phyloP scores from a whole-genome alignment of 306 rosid species.

The Ammopiptanthus mongolicus region DNA sequence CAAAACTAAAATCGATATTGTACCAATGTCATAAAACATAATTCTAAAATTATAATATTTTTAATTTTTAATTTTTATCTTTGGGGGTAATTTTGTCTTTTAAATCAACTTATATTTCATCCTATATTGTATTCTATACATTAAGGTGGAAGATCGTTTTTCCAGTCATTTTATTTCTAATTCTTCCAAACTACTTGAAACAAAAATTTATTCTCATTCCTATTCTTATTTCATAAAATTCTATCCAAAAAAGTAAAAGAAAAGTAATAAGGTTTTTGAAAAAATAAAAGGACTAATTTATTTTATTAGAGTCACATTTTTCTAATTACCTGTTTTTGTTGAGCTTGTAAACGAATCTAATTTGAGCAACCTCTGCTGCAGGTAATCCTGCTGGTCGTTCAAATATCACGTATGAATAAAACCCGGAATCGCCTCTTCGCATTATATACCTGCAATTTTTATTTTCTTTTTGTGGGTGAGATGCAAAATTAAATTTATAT shows the following conservation, averaged over 20 bases:
- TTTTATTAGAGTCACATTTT: not conserved
- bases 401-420: conserved; percentile 54
- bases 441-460: conserved; percentile 50
- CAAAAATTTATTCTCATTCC: not conserved
- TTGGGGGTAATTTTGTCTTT: too few species aligned
- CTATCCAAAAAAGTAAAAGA: not conserved
- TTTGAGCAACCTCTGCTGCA: conserved; percentile 34
- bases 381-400: conserved; percentile 57
- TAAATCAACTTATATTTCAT: too few species aligned
- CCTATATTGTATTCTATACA: not conserved
- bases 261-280: not conserved
- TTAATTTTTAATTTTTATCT: too few species aligned
- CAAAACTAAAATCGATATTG: too few species aligned
- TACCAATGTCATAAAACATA: too few species aligned
- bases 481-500: not conserved
- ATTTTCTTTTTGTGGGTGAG: too few species aligned
- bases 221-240: not conserved
- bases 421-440: conserved; percentile 54
- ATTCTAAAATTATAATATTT: too few species aligned
- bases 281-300: not conserved
- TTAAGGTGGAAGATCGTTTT: not conserved
- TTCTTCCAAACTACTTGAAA: not conserved
- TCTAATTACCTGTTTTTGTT: conserved; percentile 31
- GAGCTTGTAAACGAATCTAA: conserved; percentile 56
- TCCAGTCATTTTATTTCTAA: not conserved